Conservation (phyloP, 1,284 basidiomycete species). For the Anthracocystis panici-leucophaei region DNA sequence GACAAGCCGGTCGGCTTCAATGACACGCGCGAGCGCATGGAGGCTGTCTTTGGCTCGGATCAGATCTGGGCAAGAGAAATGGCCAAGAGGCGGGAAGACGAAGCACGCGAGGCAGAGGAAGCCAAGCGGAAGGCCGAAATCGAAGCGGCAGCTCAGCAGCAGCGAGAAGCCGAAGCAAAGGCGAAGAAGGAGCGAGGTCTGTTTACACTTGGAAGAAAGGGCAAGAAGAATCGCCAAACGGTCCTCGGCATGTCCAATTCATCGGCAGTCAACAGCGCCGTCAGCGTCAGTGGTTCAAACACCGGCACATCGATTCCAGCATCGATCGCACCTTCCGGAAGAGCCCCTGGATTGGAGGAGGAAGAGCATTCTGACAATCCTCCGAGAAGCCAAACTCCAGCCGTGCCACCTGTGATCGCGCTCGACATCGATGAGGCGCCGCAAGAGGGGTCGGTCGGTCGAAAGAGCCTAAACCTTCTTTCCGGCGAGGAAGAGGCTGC, state of each 20-base stretch:
- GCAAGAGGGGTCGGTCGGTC: conserved; percentile 4
- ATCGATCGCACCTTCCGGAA: conserved; percentile 8
- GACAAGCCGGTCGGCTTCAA: conserved; percentile 63
- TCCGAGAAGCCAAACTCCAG: conserved; percentile 28
- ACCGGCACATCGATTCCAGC: background rate
- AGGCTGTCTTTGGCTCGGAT: conserved; percentile 61
- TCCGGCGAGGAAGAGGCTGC: conserved; percentile 35
- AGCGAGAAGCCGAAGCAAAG: conserved; percentile 25
- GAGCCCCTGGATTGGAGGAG: conserved; percentile 9
- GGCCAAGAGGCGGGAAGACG: conserved; percentile 53
- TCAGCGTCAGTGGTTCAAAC: conserved; percentile 27
- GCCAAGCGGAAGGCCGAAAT: conserved; percentile 22
- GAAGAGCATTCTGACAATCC: conserved; percentile 6
- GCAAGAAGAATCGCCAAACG: conserved; percentile 29
- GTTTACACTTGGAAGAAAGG: conserved; percentile 34
- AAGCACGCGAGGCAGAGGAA: conserved; percentile 47
- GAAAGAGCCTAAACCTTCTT: conserved; percentile 26
- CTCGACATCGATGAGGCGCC: conserved; percentile 32
- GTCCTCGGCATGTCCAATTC: conserved; percentile 19
- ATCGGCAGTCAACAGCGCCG: conserved; percentile 26
- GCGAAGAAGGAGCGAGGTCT: conserved; percentile 37
- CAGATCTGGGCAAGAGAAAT: conserved; percentile 59
- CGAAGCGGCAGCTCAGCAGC: conserved; percentile 23
- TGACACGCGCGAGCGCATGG: conserved; percentile 67
- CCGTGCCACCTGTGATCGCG: conserved; percentile 46